Base-by-base conservation (phyloP, 495 filamentous ascomycete species). In the Cercophora scortea region DNA sequence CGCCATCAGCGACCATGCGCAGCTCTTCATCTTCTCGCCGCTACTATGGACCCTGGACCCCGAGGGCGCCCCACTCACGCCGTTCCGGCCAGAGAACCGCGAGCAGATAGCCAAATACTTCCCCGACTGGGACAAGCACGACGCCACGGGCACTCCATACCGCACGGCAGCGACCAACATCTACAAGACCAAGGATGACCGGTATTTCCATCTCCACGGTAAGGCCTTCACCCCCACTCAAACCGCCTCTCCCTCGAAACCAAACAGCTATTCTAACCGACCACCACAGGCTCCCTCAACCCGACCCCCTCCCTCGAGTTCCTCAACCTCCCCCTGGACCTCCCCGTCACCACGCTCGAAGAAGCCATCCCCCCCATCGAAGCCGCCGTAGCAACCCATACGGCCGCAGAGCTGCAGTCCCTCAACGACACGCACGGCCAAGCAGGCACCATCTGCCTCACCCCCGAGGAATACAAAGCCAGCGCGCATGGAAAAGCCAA, bases 21-120 rank as follows among this genome's bases (percentile, higher is more conserved):
- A 59, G 12, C 51, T 62, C 1, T 68, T 66, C 50, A 62, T 68
- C 45, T 36, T 47, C 32, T 47, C 45, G 7, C 33, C 12, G 2
- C 42, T 45, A 11, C 32, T 35, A 4, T 47, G 45, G 45, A 7
- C 11, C 6, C 16, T 45, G 6, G 42, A 45, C 12, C 8, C 42
- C 17, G 42, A 25, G 11, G 42, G 42, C 18, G 16, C 42, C 11
- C 17, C 17, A 1, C 42, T 45, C 16, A 2, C 42, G 5, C 16
- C 42, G 16, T 3, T 19, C 10, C 5, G 8, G 10, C 42, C 42
- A 2, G 42, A 45, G 6, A 25, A 7, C 16, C 42, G 17, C 8
- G 16, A 11, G 9, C 6, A 18, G 5, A 3, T 45, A 1, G 16
- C 11, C 15, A 19, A 45, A 9, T 25, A 45, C 42, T 45, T 45